A percentile compares a stretch with the other conserved stretches of the same genome.
Evolutionary conservation across 768 basidiomycete species (phyloP).

Genomic region (Psilocybe sp.): DNA sequence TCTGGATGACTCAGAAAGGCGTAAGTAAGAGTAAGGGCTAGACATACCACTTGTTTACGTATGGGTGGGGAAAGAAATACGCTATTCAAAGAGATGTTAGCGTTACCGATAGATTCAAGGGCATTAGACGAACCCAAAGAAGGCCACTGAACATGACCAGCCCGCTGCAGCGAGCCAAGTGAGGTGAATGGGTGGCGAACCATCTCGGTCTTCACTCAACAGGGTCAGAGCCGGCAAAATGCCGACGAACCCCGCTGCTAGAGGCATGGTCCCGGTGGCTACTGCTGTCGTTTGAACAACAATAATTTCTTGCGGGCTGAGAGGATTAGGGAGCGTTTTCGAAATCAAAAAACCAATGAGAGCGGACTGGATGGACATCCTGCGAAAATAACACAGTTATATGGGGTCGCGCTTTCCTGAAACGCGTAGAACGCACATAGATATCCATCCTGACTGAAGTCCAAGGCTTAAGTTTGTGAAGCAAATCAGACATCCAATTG

Average conservation of each 20-base stretch:
- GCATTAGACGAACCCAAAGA: constrained; percentile 67
- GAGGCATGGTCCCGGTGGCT: constrained; percentile 88
- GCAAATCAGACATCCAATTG: constrained; percentile 84
- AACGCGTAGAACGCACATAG: constrained; percentile 51
- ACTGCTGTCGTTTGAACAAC: constrained; percentile 95
- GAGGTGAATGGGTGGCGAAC: constrained; percentile 69
- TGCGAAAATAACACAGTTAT: constrained; percentile 24
- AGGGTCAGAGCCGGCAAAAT: constrained; percentile 88
- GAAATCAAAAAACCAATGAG: constrained; percentile 89
- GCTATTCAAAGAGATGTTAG: constrained; percentile 30
- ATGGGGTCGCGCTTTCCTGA: neutral
- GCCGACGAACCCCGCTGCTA: constrained; percentile 86
- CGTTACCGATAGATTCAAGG: neutral
- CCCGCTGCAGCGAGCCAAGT: constrained; percentile 70
- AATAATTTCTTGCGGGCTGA: constrained; percentile 90
- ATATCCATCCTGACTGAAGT: constrained; percentile 87
- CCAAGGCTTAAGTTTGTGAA: constrained; percentile 92
- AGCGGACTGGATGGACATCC: constrained; percentile 96
- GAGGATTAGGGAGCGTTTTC: constrained; percentile 62
- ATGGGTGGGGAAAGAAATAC: constrained; percentile 97
- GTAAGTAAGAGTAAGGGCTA: neutral
- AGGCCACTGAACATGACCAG: constrained; percentile 91
- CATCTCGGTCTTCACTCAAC: constrained; percentile 73
- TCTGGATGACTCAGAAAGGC: constrained; percentile 39
- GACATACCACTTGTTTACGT: constrained; percentile 81